Evolutionary conservation across 768 basidiomycete genomes (phyloP).

Genomic region (Leccinum uliginosum): DNA sequence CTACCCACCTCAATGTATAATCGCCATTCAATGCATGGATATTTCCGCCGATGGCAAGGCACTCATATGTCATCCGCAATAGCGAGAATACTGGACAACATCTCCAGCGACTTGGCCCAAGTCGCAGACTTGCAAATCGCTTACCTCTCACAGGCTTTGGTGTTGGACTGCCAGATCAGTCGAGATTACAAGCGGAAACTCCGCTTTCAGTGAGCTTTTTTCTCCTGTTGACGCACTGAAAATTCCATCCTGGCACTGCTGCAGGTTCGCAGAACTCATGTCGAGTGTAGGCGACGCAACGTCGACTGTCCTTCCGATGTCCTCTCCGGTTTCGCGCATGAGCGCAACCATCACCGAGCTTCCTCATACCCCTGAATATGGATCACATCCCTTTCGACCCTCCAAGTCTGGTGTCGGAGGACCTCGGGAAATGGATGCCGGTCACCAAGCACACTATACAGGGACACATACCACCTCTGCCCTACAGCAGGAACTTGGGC

Average conservation of each 20-base stretch:
- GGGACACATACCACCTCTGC: not conserved
- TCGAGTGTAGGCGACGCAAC: conserved; percentile 13
- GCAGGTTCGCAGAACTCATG: conserved; percentile 8
- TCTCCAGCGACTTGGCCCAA: not conserved
- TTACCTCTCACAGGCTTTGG: conserved; percentile 1
- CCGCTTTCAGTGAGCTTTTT: not conserved
- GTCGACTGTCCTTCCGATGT: conserved; percentile 13
- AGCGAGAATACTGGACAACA: not conserved
- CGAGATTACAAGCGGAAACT: conserved; percentile 7
- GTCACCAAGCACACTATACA: not conserved
- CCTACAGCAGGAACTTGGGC: not conserved
- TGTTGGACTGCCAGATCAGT: conserved; percentile 9
- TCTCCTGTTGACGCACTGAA: not conserved
- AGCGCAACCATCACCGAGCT: conserved; percentile 5
- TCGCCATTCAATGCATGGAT: conserved; percentile 33
- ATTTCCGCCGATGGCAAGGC: conserved; percentile 25
- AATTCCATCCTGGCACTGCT: not conserved
- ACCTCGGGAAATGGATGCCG: conserved; percentile 16
- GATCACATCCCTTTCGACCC: not conserved
- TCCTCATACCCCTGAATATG: not conserved
- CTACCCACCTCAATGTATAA: conserved; percentile 36
- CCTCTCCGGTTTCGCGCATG: conserved; percentile 11
- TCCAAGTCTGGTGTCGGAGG: conserved; percentile 15
- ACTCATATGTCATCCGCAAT: conserved; percentile 5
- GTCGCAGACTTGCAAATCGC: not conserved